Percentiles rank a stretch among this genome's conserved stretches.
phyloP scores from a whole-genome alignment of 768 basidiomycete genomes.

The Collybiopsis confluens region DNA sequence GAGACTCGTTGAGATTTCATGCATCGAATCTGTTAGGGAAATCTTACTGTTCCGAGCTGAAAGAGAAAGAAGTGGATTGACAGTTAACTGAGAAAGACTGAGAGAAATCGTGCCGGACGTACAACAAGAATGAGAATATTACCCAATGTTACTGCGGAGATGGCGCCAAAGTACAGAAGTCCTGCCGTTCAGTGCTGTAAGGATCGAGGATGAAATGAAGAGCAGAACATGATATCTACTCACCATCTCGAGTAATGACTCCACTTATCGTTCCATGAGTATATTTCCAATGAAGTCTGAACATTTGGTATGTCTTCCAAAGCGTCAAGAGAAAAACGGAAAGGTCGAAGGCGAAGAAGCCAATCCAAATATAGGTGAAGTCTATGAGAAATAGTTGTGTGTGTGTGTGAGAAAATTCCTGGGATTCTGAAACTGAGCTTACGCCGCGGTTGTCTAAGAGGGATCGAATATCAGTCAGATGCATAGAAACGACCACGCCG shows the following conservation, averaged over 20 bases:
- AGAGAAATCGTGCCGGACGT: background rate
- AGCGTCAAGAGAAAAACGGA: conserved; percentile 2
- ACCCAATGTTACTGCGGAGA: background rate
- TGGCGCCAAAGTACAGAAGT: conserved; percentile 1
- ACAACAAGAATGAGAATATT: conserved; percentile 1
- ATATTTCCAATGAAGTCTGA: background rate
- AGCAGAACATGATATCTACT: background rate
- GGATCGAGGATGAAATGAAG: background rate
- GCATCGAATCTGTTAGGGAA: background rate
- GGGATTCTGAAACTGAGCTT: too few species aligned
- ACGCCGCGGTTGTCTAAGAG: too few species aligned
- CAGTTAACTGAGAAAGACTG: too few species aligned
- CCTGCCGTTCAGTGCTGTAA: background rate
- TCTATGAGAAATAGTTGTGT: background rate
- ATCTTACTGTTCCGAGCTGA: background rate
- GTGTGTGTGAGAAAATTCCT: background rate
- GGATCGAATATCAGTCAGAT: too few species aligned
- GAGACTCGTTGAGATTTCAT: background rate
- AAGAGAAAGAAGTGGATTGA: background rate
- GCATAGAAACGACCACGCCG: too few species aligned
- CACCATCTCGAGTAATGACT: conserved; percentile 4
- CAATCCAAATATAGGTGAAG: background rate
- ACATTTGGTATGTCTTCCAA: background rate
- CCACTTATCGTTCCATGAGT: background rate
- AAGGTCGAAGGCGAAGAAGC: background rate